Evolutionary conservation across 1,284 basidiomycete genomes (phyloP), one percentile per base, ranked within the genome.

Genomic region (Leccinum angustisporum): DNA sequence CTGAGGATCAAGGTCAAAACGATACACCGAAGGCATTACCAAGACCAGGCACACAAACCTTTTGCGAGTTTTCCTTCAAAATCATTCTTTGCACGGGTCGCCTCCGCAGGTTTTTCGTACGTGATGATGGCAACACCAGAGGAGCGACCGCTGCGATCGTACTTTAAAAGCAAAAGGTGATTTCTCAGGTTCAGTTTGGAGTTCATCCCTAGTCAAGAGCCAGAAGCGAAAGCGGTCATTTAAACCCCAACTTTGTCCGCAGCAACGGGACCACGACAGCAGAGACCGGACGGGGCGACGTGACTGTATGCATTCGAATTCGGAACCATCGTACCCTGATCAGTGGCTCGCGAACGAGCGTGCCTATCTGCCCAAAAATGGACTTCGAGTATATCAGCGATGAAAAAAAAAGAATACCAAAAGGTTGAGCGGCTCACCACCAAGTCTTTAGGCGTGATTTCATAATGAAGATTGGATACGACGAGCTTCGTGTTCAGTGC

Each of bases 61-160:
- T 96, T 97, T 36, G 94, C 95, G 66, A 93, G 83, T 63, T 94
- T 91, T 54, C 94, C 94, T 72, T 97, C 85, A 67, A 92, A 94
- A 70, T 94, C 89, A 68, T 90, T 90, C 78, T 92, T 92, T 54
- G 95, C 96, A 65, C 84, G 80, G 57, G 87, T 86, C 31, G 96
- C 96, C 73, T 97, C 91, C 61, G 84, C 83, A 7, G 84, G 73
- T 4, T 86, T 90, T 74, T 92, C 88, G 78, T 89, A 98, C n/a
- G 87, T 83, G 73, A 98, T 81, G 65, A 87, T 85, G 31, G 93
- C 96, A 61, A 86, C 81, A 63, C 96, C 96, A 31, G 86, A 88
- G 55, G 96, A 97, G 72, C 96, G 91, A 68, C 96, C 96, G 70
- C 94, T 96, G 72, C 91, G 89, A 80, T 98, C 96, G 79, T 95